Conservation (phyloP, 352 stramenopile genomes). For the Phytophthora pini region DNA sequence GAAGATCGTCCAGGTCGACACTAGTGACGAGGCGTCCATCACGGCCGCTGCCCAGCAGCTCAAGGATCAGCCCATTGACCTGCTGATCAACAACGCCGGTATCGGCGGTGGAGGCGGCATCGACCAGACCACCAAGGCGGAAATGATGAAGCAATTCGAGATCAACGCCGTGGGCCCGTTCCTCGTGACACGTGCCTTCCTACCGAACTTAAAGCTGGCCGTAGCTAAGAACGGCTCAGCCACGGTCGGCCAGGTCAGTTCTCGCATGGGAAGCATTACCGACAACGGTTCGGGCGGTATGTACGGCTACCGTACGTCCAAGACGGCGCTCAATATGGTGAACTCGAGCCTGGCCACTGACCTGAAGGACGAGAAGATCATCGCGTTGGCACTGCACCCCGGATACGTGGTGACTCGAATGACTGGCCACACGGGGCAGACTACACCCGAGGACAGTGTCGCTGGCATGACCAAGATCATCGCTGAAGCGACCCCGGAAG, state of each 20-base stretch:
- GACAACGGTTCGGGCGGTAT: conserved; percentile 29
- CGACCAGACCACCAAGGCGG: conserved; percentile 40
- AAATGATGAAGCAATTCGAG: conserved; percentile 61
- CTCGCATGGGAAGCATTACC: conserved; percentile 50
- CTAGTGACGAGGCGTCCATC: conserved; percentile 44
- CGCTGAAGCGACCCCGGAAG: conserved; percentile 26
- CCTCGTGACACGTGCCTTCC: conserved; percentile 51
- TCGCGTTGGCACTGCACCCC: conserved; percentile 44
- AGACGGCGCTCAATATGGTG: conserved; percentile 72
- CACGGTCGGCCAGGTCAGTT: conserved; percentile 49
- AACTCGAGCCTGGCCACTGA: conserved; percentile 48
- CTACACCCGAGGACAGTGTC: conserved; percentile 39
- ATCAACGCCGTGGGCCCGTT: conserved; percentile 62
- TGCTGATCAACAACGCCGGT: conserved; percentile 70
- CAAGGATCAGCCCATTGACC: conserved; percentile 50
- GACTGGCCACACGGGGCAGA: conserved; percentile 33
- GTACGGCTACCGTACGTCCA: conserved; percentile 72
- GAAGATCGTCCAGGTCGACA: conserved; percentile 37
- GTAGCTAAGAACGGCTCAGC: conserved; percentile 31
- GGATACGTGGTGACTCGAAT: conserved; percentile 60
- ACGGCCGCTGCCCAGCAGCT: conserved; percentile 37
- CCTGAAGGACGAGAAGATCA: conserved; percentile 49
- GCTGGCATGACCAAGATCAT: conserved; percentile 44
- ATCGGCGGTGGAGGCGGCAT: conserved; percentile 43
- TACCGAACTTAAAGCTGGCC: conserved; percentile 49